Conservation (phyloP, 371 early-diverging fungal species). For the Mucor mucedo region DNA sequence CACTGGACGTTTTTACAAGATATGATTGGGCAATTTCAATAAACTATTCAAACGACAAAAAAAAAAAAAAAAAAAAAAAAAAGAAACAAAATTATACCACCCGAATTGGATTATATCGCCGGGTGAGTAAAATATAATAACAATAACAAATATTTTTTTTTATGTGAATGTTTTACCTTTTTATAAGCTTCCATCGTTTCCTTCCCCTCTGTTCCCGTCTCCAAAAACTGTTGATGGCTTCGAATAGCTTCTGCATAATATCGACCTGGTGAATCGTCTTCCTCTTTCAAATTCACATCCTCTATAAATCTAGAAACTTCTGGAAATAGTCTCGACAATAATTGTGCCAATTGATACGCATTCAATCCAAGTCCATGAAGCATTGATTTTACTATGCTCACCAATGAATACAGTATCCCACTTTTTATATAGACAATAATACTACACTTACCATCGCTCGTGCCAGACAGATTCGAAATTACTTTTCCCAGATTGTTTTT, state of each 20-base stretch:
- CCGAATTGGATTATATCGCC: constrained; percentile 8
- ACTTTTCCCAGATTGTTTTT: constrained; percentile 87
- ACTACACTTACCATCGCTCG: constrained; percentile 28
- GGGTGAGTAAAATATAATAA: background rate
- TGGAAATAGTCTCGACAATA: constrained; percentile 23
- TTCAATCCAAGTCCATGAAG: constrained; percentile 64
- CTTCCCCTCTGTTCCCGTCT: background rate
- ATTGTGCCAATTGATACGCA: constrained; percentile 62
- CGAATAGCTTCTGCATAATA: constrained; percentile 22
- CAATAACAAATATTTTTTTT: background rate
- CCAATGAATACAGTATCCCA: too few species aligned
- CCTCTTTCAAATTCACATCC: constrained; percentile 2
- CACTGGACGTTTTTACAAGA: constrained; percentile 58
- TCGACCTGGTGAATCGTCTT: constrained; percentile 4
- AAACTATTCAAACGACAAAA: constrained; percentile 34
- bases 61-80: too few species aligned
- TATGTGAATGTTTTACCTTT: constrained; percentile 29
- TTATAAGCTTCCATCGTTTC: constrained; percentile 36
- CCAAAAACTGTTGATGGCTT: constrained; percentile 18
- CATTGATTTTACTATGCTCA: constrained; percentile 22
- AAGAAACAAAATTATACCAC: background rate
- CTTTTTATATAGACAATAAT: background rate
- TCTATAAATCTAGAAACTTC: constrained; percentile 20
- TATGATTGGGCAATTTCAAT: constrained; percentile 49
- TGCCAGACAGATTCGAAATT: constrained; percentile 68